Evolutionary conservation across 306 rosid genomes (phyloP).

Genomic region (Citrullus mucosospermus): DNA sequence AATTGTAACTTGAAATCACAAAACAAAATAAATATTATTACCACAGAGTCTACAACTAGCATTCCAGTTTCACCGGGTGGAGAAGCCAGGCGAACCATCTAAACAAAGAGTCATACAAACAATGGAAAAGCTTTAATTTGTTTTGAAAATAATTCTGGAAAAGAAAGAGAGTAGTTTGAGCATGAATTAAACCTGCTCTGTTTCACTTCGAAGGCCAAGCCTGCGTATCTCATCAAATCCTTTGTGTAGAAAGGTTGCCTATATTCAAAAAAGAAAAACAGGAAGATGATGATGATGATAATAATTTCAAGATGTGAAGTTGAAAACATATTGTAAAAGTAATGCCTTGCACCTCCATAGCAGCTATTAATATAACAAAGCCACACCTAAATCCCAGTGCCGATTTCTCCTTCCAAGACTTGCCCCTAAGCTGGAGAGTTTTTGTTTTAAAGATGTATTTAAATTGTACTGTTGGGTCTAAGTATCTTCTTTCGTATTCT

Average conservation of each 20-base stretch:
- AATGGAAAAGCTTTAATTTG: constrained; percentile 17
- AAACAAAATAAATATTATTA: constrained; percentile 22
- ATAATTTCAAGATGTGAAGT: not conserved
- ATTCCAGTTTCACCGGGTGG: constrained; percentile 80
- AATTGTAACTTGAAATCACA: not conserved
- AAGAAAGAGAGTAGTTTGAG: not conserved
- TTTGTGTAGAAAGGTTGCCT: constrained; percentile 90
- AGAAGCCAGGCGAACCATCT: constrained; percentile 82
- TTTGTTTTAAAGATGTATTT: too few relatives aligned
- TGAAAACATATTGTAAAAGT: not conserved
- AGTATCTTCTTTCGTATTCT: too few relatives aligned
- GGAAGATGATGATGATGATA: not conserved
- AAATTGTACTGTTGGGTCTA: too few relatives aligned
- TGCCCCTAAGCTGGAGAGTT: too few relatives aligned
- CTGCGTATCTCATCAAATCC: constrained; percentile 97
- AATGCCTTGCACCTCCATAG: not conserved
- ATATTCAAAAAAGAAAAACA: constrained; percentile 2
- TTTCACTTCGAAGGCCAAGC: constrained; percentile 80
- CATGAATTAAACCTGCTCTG: constrained; percentile 61
- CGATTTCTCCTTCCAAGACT: too few relatives aligned
- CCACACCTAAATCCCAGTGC: not conserved
- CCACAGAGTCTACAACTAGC: constrained; percentile 95
- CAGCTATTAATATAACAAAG: not conserved
- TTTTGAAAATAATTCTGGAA: not conserved
- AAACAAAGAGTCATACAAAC: constrained; percentile 5